A percentile compares a stretch with the other conserved stretches of the same genome.
These are phyloP conservation scores for Cymbopogon citratus DNA, from an alignment of 176 grass and related monocot species.

Conservation along the genomic window DNA sequence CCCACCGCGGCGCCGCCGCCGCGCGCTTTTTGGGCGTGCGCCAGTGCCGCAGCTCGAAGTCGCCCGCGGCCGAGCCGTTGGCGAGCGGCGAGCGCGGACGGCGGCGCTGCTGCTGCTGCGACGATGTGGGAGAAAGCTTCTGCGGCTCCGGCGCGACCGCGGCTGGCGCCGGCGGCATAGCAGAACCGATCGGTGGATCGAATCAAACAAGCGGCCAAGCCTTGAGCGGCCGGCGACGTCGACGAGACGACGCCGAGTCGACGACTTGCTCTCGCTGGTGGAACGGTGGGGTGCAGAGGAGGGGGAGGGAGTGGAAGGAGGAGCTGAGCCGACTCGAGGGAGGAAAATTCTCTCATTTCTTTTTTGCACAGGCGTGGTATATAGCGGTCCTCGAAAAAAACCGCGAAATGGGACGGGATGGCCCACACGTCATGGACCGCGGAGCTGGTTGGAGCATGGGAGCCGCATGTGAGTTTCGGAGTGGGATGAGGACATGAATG, in stretches of 20 bases:
- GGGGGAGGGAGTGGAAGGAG: not conserved
- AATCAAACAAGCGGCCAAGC: not conserved
- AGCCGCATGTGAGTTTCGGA: not conserved
- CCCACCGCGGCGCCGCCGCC: not conserved
- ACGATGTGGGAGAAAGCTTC: not conserved
- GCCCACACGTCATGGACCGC: not conserved
- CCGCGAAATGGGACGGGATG: not conserved
- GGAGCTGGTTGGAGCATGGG: not conserved
- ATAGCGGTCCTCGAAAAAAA: not conserved
- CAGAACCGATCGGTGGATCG: not conserved
- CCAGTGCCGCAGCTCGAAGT: conserved; percentile 77
- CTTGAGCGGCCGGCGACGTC: not conserved
- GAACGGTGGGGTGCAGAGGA: not conserved
- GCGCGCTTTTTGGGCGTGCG: conserved; percentile 26
- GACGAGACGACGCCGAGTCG: too few species aligned
- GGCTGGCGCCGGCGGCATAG: conserved; percentile 32
- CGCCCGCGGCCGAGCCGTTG: conserved; percentile 30
- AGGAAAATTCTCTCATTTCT: conserved; percentile 3
- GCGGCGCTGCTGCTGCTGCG: not conserved
- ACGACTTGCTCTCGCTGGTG: not conserved
- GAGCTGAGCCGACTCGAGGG: not conserved
- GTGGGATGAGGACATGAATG: not conserved
- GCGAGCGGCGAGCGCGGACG: conserved; percentile 28
- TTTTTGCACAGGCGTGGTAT: conserved; percentile 12
- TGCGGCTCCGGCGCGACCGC: not conserved